Evolutionary conservation across 768 basidiomycete genomes (phyloP), one percentile per base, ranked within the genome.

Genomic region (Russula foetens): DNA sequence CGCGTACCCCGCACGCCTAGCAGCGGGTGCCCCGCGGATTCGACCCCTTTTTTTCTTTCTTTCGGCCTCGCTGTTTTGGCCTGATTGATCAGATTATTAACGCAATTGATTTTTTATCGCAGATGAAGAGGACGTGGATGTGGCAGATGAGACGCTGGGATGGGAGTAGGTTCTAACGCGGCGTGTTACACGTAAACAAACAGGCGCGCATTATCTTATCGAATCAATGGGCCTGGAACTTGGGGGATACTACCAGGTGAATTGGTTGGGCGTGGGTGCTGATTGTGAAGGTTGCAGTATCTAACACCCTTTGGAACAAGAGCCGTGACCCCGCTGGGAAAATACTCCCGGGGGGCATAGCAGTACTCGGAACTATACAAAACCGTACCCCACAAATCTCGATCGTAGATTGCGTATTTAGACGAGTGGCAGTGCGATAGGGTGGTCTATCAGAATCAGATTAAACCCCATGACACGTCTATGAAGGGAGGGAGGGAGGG

Each of bases 171-270:
- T 56, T 56, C 39, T 14, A n/a, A 31, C 26, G 41, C 29, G 48
- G 26, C 53, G 54, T 45, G 53, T 39, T 35, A 56, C 62, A 62
- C 62, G 62, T 61, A 61, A 63, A 60, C 28, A 60, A 52, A 55
- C 58, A 45, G 47, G 43, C 59, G 62, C 52, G 46, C 57, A 53
- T 39, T 59, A 61, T 60, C 59, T 63, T 63, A 60, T 60, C 62
- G n/a, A 60, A 60, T 63, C 59, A 50, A 54, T 12, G 12, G 59
- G 41, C 50, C 43, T 64, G 41, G 53, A 53, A 38, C 39, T 53
- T n/a, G n/a, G n/a, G n/a, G 38, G 52, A 31, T 23, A 28, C 26
- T 43, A 53, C 31, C 35, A 57, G 50, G 63, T 55, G 62, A 56
- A 52, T 39, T n/a, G 48, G 12, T 24, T 35, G 47, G 39, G 43